A percentile compares a stretch with the other conserved stretches of the same genome.
These are phyloP conservation scores for Bothriochloa decipiens DNA, from an alignment of 176 grass and related monocot genomes.

Conservation along the genomic window DNA sequence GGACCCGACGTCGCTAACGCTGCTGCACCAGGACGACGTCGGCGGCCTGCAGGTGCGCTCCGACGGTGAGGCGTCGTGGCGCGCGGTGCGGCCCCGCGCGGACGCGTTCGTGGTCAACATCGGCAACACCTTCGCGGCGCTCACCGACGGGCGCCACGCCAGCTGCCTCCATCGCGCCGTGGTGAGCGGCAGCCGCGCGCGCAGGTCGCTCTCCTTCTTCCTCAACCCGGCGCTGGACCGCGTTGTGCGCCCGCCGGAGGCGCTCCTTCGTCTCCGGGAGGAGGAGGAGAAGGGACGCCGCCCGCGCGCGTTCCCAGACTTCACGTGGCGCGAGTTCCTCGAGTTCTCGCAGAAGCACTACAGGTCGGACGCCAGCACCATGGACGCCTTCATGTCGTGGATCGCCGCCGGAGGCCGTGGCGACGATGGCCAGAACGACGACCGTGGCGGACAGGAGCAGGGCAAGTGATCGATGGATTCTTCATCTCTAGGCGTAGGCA, in stretches of 20 bases:
- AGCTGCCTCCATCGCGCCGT: constrained; percentile 70
- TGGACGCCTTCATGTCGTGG: constrained; percentile 77
- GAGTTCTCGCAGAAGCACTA: constrained; percentile 92
- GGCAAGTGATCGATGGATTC: neutral
- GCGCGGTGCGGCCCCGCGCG: constrained; percentile 40
- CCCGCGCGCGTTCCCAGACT: constrained; percentile 79
- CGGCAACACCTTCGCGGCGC: constrained; percentile 59
- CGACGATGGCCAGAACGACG: too few relatives aligned
- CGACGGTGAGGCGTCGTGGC: neutral
- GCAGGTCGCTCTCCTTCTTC: constrained; percentile 59
- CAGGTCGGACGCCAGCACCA: constrained; percentile 66
- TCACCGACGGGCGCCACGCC: constrained; percentile 51
- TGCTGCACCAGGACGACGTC: constrained; percentile 67
- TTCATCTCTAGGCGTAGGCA: neutral
- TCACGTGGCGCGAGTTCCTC: constrained; percentile 84
- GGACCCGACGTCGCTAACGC: constrained; percentile 64
- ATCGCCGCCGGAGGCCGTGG: constrained; percentile 14
- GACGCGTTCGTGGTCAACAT: constrained; percentile 67
- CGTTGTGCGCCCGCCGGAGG: constrained; percentile 41
- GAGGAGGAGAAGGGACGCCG: neutral
- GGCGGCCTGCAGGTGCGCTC: constrained; percentile 58
- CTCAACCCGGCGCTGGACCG: constrained; percentile 51
- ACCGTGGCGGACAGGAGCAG: neutral
- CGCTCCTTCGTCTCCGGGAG: constrained; percentile 35
- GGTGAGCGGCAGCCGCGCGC: constrained; percentile 22